Percentiles rank a stretch among this genome's conserved stretches.
Evolutionary conservation across 352 stramenopile species (phyloP).

Genomic region (Phytophthora aleatoria): DNA sequence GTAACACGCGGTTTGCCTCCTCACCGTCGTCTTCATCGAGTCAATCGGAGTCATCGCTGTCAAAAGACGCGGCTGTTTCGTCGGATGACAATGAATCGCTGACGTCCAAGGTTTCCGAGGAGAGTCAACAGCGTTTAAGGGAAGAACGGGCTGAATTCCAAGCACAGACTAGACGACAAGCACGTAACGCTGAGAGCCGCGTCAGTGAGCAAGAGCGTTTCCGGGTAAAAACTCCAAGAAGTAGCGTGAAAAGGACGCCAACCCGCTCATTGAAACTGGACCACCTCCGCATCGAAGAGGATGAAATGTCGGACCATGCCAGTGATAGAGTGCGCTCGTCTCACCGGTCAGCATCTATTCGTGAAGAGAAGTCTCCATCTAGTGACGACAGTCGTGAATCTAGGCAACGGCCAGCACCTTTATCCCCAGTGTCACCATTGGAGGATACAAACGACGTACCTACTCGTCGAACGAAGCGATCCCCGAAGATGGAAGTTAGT

Average conservation of each 20-base stretch:
- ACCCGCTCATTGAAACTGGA: slow-evolving; percentile 5
- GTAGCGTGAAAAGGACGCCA: slow-evolving; percentile 7
- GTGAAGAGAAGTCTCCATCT: slow-evolving; percentile 3
- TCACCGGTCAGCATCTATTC: background rate
- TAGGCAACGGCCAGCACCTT: slow-evolving; percentile 8
- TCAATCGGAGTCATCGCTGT: slow-evolving; percentile 3
- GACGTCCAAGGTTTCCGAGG: slow-evolving; percentile 2
- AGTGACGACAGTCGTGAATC: slow-evolving; percentile 6
- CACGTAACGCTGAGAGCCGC: slow-evolving; percentile 11
- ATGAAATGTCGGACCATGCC: slow-evolving; percentile 8
- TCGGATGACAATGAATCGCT: slow-evolving; percentile 13
- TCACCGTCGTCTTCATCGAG: slow-evolving; percentile 3
- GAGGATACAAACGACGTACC: slow-evolving; percentile 11
- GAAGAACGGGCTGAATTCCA: background rate
- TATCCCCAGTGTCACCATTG: slow-evolving; percentile 8
- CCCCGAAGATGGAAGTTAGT: slow-evolving; percentile 35
- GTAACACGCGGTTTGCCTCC: background rate
- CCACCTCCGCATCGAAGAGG: slow-evolving; percentile 8
- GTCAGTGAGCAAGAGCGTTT: background rate
- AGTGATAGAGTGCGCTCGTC: background rate
- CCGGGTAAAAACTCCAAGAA: background rate
- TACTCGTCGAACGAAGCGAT: slow-evolving; percentile 24
- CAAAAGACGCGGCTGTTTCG: slow-evolving; percentile 9
- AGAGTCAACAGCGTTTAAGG: slow-evolving; percentile 4
- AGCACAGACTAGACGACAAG: slow-evolving; percentile 1